Evolutionary conservation across 23 red algal species (phyloP).

Genomic region (Agarophyton chilense): DNA sequence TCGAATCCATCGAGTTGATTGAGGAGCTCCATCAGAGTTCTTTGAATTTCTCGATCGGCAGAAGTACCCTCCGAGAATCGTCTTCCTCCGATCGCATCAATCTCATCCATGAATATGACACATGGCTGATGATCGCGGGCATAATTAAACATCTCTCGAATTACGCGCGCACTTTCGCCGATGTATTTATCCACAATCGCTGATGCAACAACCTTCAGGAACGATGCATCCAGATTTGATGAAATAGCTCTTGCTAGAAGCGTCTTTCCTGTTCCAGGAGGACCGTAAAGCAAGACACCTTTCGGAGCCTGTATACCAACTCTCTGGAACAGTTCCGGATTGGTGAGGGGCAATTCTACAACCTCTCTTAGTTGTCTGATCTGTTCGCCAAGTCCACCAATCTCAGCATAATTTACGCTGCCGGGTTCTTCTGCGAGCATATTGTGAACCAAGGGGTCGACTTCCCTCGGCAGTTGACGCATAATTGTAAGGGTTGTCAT

Average conservation of each 20-base stretch:
- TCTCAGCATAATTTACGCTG: constrained; percentile 86
- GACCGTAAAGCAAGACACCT: constrained; percentile 97
- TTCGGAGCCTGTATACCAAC: constrained; percentile 98
- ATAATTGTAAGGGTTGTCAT: constrained; percentile 99
- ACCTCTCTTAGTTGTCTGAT: constrained; percentile 97
- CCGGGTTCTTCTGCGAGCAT: constrained; percentile 97
- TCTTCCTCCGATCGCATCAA: constrained; percentile 97
- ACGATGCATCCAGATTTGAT: constrained; percentile 93
- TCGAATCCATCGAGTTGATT: constrained; percentile 99
- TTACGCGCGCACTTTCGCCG: constrained; percentile 96
- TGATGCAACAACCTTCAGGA: constrained; percentile 97
- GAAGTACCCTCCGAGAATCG: constrained; percentile 99
- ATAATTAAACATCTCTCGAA: constrained; percentile 99
- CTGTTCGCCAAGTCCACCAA: constrained; percentile 96
- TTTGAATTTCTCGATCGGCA: constrained; percentile 99
- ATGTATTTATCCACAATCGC: constrained; percentile 99
- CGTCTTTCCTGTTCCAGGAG: constrained; percentile 98
- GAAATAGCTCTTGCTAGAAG: constrained; percentile 94
- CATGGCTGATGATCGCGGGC: constrained; percentile 98
- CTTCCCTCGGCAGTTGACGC: constrained; percentile 97
- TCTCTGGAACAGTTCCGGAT: constrained; percentile 95
- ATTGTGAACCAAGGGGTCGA: constrained; percentile 98
- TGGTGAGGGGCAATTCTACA: constrained; percentile 97
- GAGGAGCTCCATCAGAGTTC: constrained; percentile 97
- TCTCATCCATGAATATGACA: constrained; percentile 99